A percentile compares a stretch with the other conserved stretches of the same genome.
These are phyloP conservation scores for Trichoderma oligosporum DNA, from an alignment of 2,329 filamentous ascomycete species.

Conservation along the genomic window DNA sequence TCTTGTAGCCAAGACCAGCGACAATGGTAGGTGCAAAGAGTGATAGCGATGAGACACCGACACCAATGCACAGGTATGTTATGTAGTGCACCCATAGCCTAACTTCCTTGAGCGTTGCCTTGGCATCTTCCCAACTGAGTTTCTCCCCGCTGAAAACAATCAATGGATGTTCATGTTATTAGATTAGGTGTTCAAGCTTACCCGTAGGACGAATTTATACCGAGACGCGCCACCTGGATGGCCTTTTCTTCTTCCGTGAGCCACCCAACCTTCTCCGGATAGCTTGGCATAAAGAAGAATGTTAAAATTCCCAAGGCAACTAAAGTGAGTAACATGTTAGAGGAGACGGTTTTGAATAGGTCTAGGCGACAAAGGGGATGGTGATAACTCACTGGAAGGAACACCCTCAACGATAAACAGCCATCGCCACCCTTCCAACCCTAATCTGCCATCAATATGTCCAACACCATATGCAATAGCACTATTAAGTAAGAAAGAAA, in stretches of 20 bases:
- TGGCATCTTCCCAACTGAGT: conserved; percentile 5
- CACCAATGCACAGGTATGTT: neutral
- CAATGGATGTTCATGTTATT: neutral
- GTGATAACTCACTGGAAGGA: neutral
- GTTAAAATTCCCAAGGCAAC: neutral
- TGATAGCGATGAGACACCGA: neutral
- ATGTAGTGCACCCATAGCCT: neutral
- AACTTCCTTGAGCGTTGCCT: neutral
- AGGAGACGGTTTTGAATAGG: neutral
- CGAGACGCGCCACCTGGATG: conserved; percentile 1
- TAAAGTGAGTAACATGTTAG: neutral
- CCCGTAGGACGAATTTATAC: neutral
- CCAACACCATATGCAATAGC: neutral
- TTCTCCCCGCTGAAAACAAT: neutral
- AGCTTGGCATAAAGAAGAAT: neutral
- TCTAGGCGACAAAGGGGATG: neutral
- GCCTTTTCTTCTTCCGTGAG: conserved; percentile 6
- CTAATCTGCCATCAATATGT: neutral
- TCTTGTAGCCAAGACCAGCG: conserved; percentile 24
- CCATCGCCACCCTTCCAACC: neutral
- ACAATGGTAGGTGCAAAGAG: conserved; percentile 32
- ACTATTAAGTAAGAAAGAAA: neutral
- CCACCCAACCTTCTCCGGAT: neutral
- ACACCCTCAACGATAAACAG: conserved; percentile 2
- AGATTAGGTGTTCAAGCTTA: neutral